Base-by-base conservation (phyloP, 1,139 yeast species). In the Nakaseomyces delphensis region DNA sequence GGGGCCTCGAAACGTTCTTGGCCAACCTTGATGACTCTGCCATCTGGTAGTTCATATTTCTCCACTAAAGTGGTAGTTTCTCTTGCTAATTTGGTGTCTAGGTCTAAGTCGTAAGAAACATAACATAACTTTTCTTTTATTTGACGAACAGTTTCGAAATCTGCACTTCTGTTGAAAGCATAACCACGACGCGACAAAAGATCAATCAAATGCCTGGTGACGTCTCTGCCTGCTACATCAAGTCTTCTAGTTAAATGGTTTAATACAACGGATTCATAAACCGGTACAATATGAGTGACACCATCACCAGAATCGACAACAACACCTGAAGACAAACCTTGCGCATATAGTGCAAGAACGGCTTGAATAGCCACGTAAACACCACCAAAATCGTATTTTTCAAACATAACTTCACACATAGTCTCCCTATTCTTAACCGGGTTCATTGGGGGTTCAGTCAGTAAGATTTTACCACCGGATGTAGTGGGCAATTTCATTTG, bases 331-430 rank as follows among this genome's bases (percentile, higher is more conserved):
- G 94, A 82, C 55, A 91, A 74, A 45, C 97, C 97, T 67, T 93
- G 98, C 1, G 98, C 98, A 56, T 91, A 93, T 45, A 91, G 73
- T 0, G 98, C 97, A 60, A 91, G 74, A 13, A 91, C 98, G 1
- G 98, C 98, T 69, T 91, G 98, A 58, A 91, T 91, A 14, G 98
- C 97, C 36, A 91, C 98, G 57, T 91, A 91, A 23, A 91, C 97
- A 20, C 97, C 97, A 38, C 93, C 93, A 65, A 91, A 91, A 49
- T 83, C 82, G 64, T 91, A 91, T 63, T 85, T 84, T 64, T 91
- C 97, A 68, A 91, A 87, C 98, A 91, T 93, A 27, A 87, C 93
- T 54, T 85, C 91, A 60, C 95, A 89, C 97, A 91, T 89, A 45
- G 77, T 77, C 64, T 89, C 96, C 62, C 96, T 74, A 36, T 48